Evolutionary conservation across 1,284 basidiomycete species (phyloP), one percentile per base, ranked within the genome.

Genomic region (Hemileia vastatrix): DNA sequence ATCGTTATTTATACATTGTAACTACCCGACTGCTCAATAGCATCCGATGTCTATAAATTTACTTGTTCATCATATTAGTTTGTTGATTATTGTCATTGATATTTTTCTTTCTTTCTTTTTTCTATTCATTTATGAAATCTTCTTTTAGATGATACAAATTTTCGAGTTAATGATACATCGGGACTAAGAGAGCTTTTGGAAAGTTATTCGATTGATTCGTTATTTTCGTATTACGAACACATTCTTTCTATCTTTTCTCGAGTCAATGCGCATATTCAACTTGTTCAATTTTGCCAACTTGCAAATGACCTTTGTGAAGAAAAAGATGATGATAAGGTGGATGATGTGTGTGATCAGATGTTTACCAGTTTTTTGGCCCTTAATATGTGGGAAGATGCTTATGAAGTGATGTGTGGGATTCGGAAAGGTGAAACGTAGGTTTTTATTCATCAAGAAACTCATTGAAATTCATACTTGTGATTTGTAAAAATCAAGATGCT

Each of bases 101-200:
- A n/a, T n/a, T n/a, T n/a, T 23, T 36, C 5, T 32, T 2, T 32
- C n/a, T 19, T 13, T 49, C 13, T 8, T 18, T 9, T 1, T n/a
- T 36, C 36, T 32, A 27, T 43, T 54, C 19, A 18, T 48, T 48
- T 40, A 15, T 45, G n/a, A 36, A 4, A 55, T 44, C 19, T 4
- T 21, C n/a, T n/a, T 21, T 40, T 18, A 63, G 61, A 52, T 47
- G 61, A 63, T 23, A 33, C 54, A 11, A 56, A 63, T 21, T 63
- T 63, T 40, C 52, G 57, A 52, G 5, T 63, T 15, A 54, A 63
- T 57, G 61, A 63, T 45, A 45, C 51, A 57, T 43, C 54, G 18
- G 61, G 61, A 8, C 49, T 63, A 11, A 21, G 31, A 1, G 18
- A 49, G 15, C 24, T 63, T 4, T 31, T 63, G n/a, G n/a, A n/a